phyloP scores from a whole-genome alignment of 179 eudicot species.

The Spergularia azorica region DNA sequence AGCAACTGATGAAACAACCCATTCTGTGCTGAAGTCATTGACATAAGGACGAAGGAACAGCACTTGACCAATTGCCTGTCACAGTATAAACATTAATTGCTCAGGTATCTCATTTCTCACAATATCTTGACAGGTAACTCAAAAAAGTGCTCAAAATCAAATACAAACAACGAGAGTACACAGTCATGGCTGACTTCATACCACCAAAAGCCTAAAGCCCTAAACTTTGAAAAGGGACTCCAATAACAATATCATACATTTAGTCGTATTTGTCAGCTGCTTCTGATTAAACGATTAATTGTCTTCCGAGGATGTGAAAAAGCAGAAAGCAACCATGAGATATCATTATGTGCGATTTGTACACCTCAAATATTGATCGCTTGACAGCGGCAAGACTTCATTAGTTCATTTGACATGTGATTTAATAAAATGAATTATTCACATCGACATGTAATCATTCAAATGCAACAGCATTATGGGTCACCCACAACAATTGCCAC shows the following conservation, averaged over 20 bases:
- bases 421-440: too few species aligned
- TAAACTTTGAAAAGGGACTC: background rate
- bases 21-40: conserved; percentile 81
- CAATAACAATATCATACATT: background rate
- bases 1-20: conserved; percentile 81
- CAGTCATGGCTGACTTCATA: background rate
- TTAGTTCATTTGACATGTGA: too few species aligned
- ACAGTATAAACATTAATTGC: conserved; percentile 2
- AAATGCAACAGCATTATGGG: background rate
- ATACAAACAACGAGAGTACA: background rate
- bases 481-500: too few species aligned
- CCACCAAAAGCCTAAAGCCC: too few species aligned
- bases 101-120: background rate
- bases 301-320: background rate
- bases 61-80: conserved; percentile 98
- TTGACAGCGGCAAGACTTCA: too few species aligned
- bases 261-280: background rate
- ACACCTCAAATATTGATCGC: too few species aligned
- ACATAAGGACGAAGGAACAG: conserved; percentile 95
- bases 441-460: too few species aligned
- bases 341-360: too few species aligned
- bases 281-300: background rate
- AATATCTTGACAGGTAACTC: background rate
- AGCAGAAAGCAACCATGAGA: too few species aligned
- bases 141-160: background rate